A percentile compares a stretch with the other conserved stretches of the same genome.
Conservation (phyloP, 768 basidiomycete genomes). For the Russula foetens region DNA sequence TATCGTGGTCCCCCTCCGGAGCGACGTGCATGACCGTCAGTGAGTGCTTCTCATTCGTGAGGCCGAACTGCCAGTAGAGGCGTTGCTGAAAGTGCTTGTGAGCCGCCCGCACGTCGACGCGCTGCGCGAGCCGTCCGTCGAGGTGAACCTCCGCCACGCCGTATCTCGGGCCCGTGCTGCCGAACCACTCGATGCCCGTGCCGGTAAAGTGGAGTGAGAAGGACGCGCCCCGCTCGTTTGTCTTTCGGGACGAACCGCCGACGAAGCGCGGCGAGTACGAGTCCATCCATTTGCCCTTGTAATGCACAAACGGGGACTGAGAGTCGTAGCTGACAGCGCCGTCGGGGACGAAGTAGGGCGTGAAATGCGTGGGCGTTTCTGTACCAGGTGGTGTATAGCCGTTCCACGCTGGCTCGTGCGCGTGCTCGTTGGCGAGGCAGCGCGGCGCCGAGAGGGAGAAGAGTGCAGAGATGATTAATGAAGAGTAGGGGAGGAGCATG, state of each 20-base stretch:
- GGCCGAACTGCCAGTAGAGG: constrained; percentile 51
- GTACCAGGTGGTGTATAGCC: constrained; percentile 49
- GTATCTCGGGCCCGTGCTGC: constrained; percentile 44
- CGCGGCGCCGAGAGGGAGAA: background rate
- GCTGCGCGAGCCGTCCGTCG: constrained; percentile 41
- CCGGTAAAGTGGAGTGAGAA: constrained; percentile 58
- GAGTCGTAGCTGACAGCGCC: constrained; percentile 68
- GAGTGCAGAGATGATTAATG: background rate
- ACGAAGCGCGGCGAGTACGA: constrained; percentile 44
- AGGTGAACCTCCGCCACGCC: constrained; percentile 50
- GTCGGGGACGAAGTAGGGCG: constrained; percentile 66
- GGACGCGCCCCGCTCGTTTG: constrained; percentile 40
- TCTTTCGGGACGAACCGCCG: constrained; percentile 43
- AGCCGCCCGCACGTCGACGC: constrained; percentile 39
- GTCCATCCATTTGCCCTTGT: constrained; percentile 52
- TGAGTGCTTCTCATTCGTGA: constrained; percentile 46
- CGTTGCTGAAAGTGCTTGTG: constrained; percentile 46
- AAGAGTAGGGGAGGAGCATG: background rate
- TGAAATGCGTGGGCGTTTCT: constrained; percentile 38
- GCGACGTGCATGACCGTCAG: constrained; percentile 56
- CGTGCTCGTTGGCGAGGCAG: background rate
- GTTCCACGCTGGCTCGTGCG: constrained; percentile 55
- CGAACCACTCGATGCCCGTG: constrained; percentile 75
- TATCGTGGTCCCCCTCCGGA: constrained; percentile 30
- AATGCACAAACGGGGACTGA: constrained; percentile 55